Base-by-base conservation (phyloP, 768 basidiomycete species). In the Rickenella mellea region DNA sequence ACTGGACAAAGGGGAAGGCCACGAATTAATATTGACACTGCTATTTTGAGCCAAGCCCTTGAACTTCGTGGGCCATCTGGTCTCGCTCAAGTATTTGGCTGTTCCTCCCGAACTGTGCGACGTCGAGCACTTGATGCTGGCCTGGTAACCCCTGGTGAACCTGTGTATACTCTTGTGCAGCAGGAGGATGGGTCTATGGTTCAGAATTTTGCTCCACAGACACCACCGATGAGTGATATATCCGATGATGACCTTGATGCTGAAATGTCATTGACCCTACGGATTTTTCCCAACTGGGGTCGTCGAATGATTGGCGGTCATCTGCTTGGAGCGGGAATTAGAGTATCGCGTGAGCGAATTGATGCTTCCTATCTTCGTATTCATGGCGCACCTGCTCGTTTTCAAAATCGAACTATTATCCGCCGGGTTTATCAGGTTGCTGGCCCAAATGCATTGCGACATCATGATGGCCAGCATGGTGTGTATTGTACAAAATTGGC, bases 391-490 rank as follows among this genome's bases (percentile, higher is more conserved):
- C 44, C 50, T 0, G 39, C 25, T 1, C 17, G 31, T 10, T 62
- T 65, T 52, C 54, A 54, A 17, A 35, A 26, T 2, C 52, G 51
- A 3, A 27, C 41, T 8, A 63, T 65, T 21, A 28, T 48, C 11
- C 45, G 59, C 3, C 21, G 48, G 22, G 49, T 47, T 2, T 69
- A 70, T 45, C 42, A 42, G 3, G 66, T 67, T 5, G 48, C 59
- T 3, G 62, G 62, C 0, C 53, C 52, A 2, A 67, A 68, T 44
- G 59, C 63, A 2, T 53, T 70, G 1, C 62, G 58, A 58, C 65
- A 68, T 41, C 59, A 61, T 44, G 64, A 67, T 44, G 64, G 63
- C 0, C 59, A 66, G 36, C 65, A 63, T 46, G 58, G 62, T 58
- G 39, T 40, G 41, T 31, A 21, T 21, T 38, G 27, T 1, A 2